Base-by-base conservation (phyloP, 805 yeast species). In the Candida manassasensis region DNA sequence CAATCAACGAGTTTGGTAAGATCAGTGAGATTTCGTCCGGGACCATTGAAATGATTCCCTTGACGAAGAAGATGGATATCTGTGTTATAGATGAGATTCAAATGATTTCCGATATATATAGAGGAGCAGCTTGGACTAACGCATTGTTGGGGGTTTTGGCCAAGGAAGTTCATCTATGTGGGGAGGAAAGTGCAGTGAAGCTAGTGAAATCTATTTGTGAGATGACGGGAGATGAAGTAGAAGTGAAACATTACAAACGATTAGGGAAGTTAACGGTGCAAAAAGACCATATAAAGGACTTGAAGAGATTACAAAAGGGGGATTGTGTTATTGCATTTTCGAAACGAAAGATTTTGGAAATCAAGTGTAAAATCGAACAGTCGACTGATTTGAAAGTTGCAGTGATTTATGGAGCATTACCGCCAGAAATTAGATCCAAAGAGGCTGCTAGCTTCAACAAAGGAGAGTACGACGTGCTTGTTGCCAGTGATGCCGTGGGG, bases 401-500 rank as follows among this genome's bases (percentile, higher is more conserved):
- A 1, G 88, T 93, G 2, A 81, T 93, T 19, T 93, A 93, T 53
- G 99, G 99, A 15, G 89, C 95, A 0, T 65, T 93, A 29, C 99
- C 99, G 0, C 95, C 97, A 1, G 97, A 93, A 53, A 86, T 90
- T 0, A 73, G 99, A 45, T 77, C 87, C 3, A 77, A 77, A 44
- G 96, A 93, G 52, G 95, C 97, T 0, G 56, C 65, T 19, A 67
- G 74, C 31, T 93, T 93, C 57, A 93, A 93, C 52, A 61, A 53
- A n/a, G 90, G 95, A 2, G 72, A 73, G 22, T 82, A 77, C 43
- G 93, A 89, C 49, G 71, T 84, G n/a, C 65, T 93, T 25, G 84
- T 93, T 5, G 97, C 98, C 1, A 84, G 96, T 2, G 97, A 93
- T 63, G 98, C 98, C 0, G 79, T 93, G 42, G 98, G 98, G 2